These are phyloP conservation scores for Saccharomyces hybrid DNA, from an alignment of 1,139 yeast species.

Conservation along the genomic window DNA sequence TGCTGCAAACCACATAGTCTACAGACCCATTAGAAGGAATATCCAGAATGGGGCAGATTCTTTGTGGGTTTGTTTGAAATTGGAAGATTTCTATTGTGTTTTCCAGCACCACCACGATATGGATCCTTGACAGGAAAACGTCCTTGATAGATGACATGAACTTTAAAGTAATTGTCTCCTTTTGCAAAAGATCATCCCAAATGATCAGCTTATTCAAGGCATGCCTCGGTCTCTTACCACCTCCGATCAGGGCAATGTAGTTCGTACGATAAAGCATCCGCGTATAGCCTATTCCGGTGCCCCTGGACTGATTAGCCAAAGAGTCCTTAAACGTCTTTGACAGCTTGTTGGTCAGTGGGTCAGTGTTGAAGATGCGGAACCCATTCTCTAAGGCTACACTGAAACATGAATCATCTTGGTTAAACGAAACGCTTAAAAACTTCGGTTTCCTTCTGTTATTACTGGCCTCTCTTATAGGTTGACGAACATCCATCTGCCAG, in stretches of 20 bases:
- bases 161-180: slow-evolving; percentile 66
- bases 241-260: slow-evolving; percentile 82
- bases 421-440: slow-evolving; percentile 40
- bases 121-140: slow-evolving; percentile 64
- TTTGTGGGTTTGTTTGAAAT: slow-evolving; percentile 70
- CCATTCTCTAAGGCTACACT: slow-evolving; percentile 78
- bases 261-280: slow-evolving; percentile 86
- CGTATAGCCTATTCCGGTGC: slow-evolving; percentile 60
- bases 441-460: slow-evolving; percentile 11
- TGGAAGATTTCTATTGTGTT: slow-evolving; percentile 69
- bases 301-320: slow-evolving; percentile 11
- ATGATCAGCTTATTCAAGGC: slow-evolving; percentile 71
- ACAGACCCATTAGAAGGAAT: slow-evolving; percentile 20
- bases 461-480: slow-evolving; percentile 17
- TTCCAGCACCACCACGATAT: slow-evolving; percentile 64
- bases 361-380: slow-evolving; percentile 78
- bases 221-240: slow-evolving; percentile 71
- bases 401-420: slow-evolving; percentile 87
- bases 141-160: slow-evolving; percentile 68
- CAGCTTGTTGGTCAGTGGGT: slow-evolving; percentile 77
- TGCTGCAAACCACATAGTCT: slow-evolving; percentile 19
- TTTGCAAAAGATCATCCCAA: slow-evolving; percentile 85
- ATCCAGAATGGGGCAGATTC: slow-evolving; percentile 48
- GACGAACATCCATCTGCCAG: slow-evolving; percentile 19
- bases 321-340: slow-evolving; percentile 44